A percentile compares a stretch with the other conserved stretches of the same genome.
Conservation (phyloP, 2,329 filamentous ascomycete genomes). For the Rachicladosporium sp. region DNA sequence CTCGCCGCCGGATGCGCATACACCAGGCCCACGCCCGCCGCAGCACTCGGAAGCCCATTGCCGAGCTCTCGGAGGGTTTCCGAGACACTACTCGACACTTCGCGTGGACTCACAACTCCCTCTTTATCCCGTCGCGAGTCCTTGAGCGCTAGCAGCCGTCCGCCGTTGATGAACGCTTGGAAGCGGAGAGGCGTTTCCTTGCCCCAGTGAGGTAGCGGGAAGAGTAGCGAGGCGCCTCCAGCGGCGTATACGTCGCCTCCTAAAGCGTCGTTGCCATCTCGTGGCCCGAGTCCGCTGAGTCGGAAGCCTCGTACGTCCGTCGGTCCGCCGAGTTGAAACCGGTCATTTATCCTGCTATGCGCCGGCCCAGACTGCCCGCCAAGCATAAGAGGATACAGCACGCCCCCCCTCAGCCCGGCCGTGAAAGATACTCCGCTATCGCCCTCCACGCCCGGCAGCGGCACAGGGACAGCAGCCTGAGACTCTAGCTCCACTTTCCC, state of each 20-base stretch:
- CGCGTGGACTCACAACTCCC: constrained; percentile 34
- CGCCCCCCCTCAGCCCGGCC: constrained; percentile 67
- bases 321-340: constrained; percentile 87
- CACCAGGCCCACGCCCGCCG: constrained; percentile 79
- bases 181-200: constrained; percentile 74
- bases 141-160: constrained; percentile 66
- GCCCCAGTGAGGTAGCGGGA: constrained; percentile 73
- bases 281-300: constrained; percentile 75
- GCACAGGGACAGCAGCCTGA: constrained; percentile 61
- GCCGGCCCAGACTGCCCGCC: constrained; percentile 43
- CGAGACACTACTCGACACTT: constrained; percentile 43
- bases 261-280: constrained; percentile 72
- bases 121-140: constrained; percentile 30
- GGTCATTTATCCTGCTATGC: constrained; percentile 77
- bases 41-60: constrained; percentile 68
- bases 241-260: constrained; percentile 90
- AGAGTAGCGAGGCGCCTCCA: constrained; percentile 70
- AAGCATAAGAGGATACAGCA: constrained; percentile 70
- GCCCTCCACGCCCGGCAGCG: constrained; percentile 54
- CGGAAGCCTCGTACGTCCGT: constrained; percentile 92
- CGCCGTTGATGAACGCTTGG: constrained; percentile 85
- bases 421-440: constrained; percentile 72
- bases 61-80: constrained; percentile 57
- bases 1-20: constrained; percentile 89
- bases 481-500: constrained; percentile 83